Evolutionary conservation across 1,139 yeast species (phyloP), one percentile per base, ranked within the genome.

Genomic region (Starmera stellimalicola): DNA sequence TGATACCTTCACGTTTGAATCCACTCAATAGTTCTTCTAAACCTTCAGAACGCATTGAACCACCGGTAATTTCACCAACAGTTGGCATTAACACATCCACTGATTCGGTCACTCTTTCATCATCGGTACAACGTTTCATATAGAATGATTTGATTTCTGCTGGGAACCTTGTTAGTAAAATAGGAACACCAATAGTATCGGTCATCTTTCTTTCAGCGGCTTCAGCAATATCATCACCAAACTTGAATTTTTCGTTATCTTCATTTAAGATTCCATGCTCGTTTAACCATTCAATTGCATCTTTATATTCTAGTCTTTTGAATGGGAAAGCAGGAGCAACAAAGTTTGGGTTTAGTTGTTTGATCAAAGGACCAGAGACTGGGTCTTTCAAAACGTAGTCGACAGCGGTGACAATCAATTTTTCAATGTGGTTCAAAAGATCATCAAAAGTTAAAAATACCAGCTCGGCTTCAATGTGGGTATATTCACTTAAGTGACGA

Each of bases 171-270:
- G 77, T 91, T 58, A 91, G 76, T 50, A 91, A 70, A 47, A 91
- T 88, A 45, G 99, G 99, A 44, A 72, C 80, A 53, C 88, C 88
- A 55, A 93, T 82, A 39, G 82, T 73, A 58, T 91, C 99, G 27
- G 95, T 87, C 98, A 91, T 91, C 63, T 80, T 84, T 60, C 99
- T 83, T 70, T 91, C 99, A 39, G 96, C 97, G 36, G 98, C 98
- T 66, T 91, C 99, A 41, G 98, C 96, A 43, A 91, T 93, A 59
- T 91, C 99, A 57, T 93, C 99, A 59, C 99, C 99, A 51, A 93
- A 93, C 62, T 79, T 75, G 77, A 88, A 91, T 49, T 67, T 65
- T 59, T 85, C 81, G 42, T 93, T 96, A 12, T 91, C 96, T 66
- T 91, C 97, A 71, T 88, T 91, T 52, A 78, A 78, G 52, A 93